These are phyloP conservation scores for Phragmites australis DNA, from an alignment of 176 grass and related monocot genomes.

Conservation along the genomic window DNA sequence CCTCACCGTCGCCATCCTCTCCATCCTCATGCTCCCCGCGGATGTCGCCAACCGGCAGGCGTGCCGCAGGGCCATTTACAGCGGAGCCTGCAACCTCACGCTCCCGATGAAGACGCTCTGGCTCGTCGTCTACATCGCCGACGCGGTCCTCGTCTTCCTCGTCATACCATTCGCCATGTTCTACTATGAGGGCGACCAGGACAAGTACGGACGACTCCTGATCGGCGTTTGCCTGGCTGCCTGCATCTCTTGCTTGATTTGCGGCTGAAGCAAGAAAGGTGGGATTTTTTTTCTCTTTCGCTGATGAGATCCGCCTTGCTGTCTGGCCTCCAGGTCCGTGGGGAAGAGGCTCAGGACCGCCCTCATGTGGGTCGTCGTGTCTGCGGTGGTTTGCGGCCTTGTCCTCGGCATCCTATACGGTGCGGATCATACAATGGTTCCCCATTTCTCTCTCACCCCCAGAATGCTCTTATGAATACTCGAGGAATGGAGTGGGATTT, in stretches of 20 bases:
- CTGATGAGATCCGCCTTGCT: constrained; percentile 42
- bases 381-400: constrained; percentile 77
- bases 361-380: constrained; percentile 77
- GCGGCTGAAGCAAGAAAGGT: no score
- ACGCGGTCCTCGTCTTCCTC: constrained; percentile 94
- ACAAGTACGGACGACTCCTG: constrained; percentile 50
- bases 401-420: constrained; percentile 91
- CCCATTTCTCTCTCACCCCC: neutral
- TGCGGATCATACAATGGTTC: constrained; percentile 2
- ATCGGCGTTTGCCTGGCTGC: neutral
- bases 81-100: constrained; percentile 72
- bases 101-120: constrained; percentile 95
- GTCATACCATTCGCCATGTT: constrained; percentile 97
- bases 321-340: constrained; percentile 52
- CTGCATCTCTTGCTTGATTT: neutral
- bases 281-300: no score
- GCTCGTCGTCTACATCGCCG: constrained; percentile 80
- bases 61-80: constrained; percentile 72
- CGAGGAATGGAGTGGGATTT: neutral
- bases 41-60: constrained; percentile 92
- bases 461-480: neutral
- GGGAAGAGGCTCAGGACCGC: constrained; percentile 82
- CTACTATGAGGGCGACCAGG: constrained; percentile 99
- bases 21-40: constrained; percentile 99
- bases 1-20: constrained; percentile 86